These are phyloP conservation scores for Neurospora sp. DNA, from an alignment of 495 filamentous ascomycete species.

Conservation along the genomic window DNA sequence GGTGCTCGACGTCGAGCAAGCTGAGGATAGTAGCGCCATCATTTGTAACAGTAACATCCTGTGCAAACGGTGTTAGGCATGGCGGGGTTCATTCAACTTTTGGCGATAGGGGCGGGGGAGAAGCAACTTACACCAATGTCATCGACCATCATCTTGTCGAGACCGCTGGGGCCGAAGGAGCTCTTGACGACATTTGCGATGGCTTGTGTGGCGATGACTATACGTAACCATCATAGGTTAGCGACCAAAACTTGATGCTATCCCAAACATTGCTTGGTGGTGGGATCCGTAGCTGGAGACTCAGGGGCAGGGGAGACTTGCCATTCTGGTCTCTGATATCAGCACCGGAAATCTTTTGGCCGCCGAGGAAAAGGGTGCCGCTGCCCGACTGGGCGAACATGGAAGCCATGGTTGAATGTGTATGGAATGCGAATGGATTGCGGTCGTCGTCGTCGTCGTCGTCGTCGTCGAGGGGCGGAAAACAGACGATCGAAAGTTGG, in stretches of 20 bases:
- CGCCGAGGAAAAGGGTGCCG: slow-evolving; percentile 85
- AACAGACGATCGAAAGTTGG: slow-evolving; percentile 4
- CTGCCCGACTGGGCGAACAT: slow-evolving; percentile 86
- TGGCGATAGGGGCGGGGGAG: slow-evolving; percentile 3
- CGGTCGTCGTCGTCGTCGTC: background rate
- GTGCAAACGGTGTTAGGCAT: slow-evolving; percentile 7
- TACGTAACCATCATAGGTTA: slow-evolving; percentile 2
- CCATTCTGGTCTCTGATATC: slow-evolving; percentile 97
- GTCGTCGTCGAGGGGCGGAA: background rate
- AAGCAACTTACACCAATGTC: slow-evolving; percentile 74
- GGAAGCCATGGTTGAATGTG: slow-evolving; percentile 56
- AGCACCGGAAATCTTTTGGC: slow-evolving; percentile 86
- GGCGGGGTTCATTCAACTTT: slow-evolving; percentile 1
- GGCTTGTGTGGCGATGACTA: slow-evolving; percentile 89
- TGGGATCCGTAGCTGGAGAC: background rate
- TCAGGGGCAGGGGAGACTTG: slow-evolving; percentile 29
- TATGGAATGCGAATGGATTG: background rate
- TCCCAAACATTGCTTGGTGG: background rate
- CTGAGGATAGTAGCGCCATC: slow-evolving; percentile 95
- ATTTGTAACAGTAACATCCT: slow-evolving; percentile 99
- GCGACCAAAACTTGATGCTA: slow-evolving; percentile 14
- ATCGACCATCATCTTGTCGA: slow-evolving; percentile 99
- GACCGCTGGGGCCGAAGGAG: slow-evolving; percentile 91
- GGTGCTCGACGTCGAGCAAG: slow-evolving; percentile 93
- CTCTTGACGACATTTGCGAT: slow-evolving; percentile 98